These are phyloP conservation scores for Blastobotrys elegans DNA, from an alignment of 1,139 yeast genomes.

Conservation along the genomic window DNA sequence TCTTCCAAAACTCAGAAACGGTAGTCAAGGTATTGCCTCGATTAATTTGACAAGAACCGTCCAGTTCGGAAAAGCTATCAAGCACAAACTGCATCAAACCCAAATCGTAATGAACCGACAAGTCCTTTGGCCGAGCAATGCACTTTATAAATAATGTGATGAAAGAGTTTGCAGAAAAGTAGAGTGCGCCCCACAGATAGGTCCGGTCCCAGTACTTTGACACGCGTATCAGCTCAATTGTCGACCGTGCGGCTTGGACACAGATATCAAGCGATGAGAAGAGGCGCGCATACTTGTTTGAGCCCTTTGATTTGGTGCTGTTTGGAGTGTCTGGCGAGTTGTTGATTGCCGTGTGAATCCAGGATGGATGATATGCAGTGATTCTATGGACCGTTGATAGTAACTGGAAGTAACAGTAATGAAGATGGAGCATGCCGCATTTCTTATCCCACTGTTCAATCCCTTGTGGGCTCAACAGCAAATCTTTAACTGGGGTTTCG, in stretches of 20 bases:
- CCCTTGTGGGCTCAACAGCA: not conserved
- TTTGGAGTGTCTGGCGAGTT: conserved; percentile 7
- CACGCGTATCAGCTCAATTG: conserved; percentile 19
- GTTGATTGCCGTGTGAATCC: conserved; percentile 21
- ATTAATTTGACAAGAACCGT: not conserved
- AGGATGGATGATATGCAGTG: conserved; percentile 32
- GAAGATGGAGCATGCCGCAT: conserved; percentile 18
- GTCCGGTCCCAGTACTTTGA: conserved; percentile 17
- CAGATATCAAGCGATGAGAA: conserved; percentile 24
- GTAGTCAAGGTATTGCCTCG: not conserved
- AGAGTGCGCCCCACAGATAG: conserved; percentile 20
- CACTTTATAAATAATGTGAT: conserved; percentile 28
- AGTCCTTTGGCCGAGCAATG: conserved; percentile 24
- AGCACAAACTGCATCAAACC: conserved; percentile 19
- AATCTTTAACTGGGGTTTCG: conserved; percentile 6
- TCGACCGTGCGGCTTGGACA: conserved; percentile 23
- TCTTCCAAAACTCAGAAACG: conserved; percentile 19
- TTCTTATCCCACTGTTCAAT: conserved; percentile 9
- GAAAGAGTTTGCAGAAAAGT: conserved; percentile 24
- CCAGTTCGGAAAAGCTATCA: conserved; percentile 11
- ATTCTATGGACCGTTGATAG: conserved; percentile 26
- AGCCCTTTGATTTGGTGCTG: conserved; percentile 3
- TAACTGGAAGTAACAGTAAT: conserved; percentile 26
- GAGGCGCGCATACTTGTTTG: conserved; percentile 20
- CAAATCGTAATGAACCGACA: conserved; percentile 24